Conservation (phyloP, 805 yeast genomes). For the Candida palmyrensis region DNA sequence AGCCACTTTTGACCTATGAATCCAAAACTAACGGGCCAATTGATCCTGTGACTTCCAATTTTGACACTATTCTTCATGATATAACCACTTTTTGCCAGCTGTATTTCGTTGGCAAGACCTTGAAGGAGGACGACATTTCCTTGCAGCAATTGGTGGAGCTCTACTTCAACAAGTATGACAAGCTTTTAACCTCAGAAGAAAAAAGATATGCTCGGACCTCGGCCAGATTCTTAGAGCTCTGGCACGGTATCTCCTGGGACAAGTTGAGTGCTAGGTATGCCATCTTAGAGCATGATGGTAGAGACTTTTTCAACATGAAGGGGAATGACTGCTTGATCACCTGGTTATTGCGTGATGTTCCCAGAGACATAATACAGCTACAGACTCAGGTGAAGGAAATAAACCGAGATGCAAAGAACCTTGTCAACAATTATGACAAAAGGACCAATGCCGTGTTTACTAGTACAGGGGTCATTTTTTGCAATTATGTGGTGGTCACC, state of each 20-base stretch:
- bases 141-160: slow-evolving; percentile 43
- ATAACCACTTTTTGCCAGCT: slow-evolving; percentile 55
- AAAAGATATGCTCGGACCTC: slow-evolving; percentile 46
- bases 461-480: slow-evolving; percentile 23
- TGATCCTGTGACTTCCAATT: slow-evolving; percentile 22
- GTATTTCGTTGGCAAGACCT: slow-evolving; percentile 44
- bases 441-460: slow-evolving; percentile 27
- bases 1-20: slow-evolving; percentile 21
- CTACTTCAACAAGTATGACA: slow-evolving; percentile 43
- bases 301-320: slow-evolving; percentile 64
- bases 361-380: slow-evolving; percentile 32
- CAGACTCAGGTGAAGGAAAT: slow-evolving; percentile 40
- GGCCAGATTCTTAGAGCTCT: slow-evolving; percentile 59
- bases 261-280: slow-evolving; percentile 64
- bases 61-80: slow-evolving; percentile 44
- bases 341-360: slow-evolving; percentile 36
- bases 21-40: slow-evolving; percentile 25
- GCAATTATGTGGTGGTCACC: slow-evolving; percentile 64
- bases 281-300: slow-evolving; percentile 66
- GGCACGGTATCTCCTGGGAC: slow-evolving; percentile 76
- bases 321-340: slow-evolving; percentile 55
- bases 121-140: slow-evolving; percentile 40
- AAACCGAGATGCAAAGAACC: slow-evolving; percentile 16
- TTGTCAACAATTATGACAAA: slow-evolving; percentile 1
- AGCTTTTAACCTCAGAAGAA: slow-evolving; percentile 48